These are phyloP conservation scores for Aegilops sharonensis DNA, from an alignment of 176 grass and related monocot species.

Conservation along the genomic window DNA sequence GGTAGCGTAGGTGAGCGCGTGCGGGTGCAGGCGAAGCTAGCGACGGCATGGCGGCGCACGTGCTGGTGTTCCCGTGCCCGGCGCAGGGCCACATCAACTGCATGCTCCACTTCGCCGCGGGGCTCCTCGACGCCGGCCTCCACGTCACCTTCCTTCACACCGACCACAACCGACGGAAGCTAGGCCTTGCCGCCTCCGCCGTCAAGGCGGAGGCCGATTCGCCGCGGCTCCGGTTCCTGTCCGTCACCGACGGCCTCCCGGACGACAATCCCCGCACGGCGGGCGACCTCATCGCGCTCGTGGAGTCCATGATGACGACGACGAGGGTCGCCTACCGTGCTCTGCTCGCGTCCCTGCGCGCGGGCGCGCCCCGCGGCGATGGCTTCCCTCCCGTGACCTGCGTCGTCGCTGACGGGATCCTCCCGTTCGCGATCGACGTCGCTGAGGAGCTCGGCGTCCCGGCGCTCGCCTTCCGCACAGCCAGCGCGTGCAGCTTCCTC, in stretches of 20 bases:
- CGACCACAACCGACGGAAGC: not conserved
- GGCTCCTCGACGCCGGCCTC: not conserved
- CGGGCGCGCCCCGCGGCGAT: not conserved
- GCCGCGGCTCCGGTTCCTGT: not conserved
- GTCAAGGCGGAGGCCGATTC: not conserved
- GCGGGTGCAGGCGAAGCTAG: not conserved
- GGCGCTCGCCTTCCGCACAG: not conserved
- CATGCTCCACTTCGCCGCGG: not conserved
- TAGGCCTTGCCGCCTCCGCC: not conserved
- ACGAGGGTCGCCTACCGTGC: not conserved
- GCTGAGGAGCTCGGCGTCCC: not conserved
- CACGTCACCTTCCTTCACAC: not conserved
- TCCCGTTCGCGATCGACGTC: not conserved
- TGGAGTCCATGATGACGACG: not conserved
- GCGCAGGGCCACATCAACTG: constrained; percentile 14
- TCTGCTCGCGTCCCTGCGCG: not conserved
- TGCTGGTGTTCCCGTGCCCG: not conserved
- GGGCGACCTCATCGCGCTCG: not conserved
- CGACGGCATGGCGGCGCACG: not conserved
- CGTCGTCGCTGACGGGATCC: not conserved
- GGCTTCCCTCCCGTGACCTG: not conserved
- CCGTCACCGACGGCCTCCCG: not conserved
- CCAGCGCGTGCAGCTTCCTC: constrained; percentile 10
- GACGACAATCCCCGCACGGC: not conserved
- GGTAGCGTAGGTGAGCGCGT: not conserved